These are phyloP conservation scores for Extremus antarcticus DNA, from an alignment of 495 filamentous ascomycete species.

Conservation along the genomic window DNA sequence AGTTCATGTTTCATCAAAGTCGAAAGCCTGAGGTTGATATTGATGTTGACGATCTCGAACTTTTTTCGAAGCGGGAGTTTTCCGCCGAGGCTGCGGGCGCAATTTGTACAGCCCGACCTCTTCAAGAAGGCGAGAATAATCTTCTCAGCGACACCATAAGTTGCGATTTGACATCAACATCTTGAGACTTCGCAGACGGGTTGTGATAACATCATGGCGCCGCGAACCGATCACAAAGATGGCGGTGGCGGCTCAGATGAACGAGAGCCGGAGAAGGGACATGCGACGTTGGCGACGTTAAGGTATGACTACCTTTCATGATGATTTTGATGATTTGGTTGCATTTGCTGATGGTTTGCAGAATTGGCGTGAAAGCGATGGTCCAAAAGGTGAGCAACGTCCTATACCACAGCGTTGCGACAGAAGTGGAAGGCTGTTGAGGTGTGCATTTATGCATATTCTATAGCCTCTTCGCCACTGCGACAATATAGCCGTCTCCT, in stretches of 20 bases:
- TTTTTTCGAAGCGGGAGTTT: background rate
- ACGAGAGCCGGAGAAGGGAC: constrained; percentile 7
- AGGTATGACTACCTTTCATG: constrained; percentile 25
- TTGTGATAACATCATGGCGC: constrained; percentile 8
- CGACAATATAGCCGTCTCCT: too few species aligned
- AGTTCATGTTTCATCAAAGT: background rate
- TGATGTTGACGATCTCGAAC: background rate
- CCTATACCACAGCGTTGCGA: too few species aligned
- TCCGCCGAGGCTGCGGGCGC: background rate
- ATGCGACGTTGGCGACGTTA: constrained; percentile 20
- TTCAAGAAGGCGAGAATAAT: background rate
- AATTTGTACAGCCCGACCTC: background rate
- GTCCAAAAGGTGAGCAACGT: constrained; percentile 50
- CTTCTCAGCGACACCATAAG: background rate
- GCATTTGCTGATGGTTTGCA: constrained; percentile 26
- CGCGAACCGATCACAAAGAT: constrained; percentile 13
- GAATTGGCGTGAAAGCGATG: constrained; percentile 62
- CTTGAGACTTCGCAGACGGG: background rate
- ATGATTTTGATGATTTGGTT: constrained; percentile 28
- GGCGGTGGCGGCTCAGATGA: constrained; percentile 11
- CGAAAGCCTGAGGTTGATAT: background rate
- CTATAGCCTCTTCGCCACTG: too few species aligned
- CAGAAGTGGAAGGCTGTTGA: too few species aligned
- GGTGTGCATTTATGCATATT: too few species aligned
- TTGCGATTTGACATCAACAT: background rate